A percentile compares a stretch with the other conserved stretches of the same genome.
Conservation (phyloP, 202 grass and related monocot species). For the Bolboschoenoplectus hybrid region DNA sequence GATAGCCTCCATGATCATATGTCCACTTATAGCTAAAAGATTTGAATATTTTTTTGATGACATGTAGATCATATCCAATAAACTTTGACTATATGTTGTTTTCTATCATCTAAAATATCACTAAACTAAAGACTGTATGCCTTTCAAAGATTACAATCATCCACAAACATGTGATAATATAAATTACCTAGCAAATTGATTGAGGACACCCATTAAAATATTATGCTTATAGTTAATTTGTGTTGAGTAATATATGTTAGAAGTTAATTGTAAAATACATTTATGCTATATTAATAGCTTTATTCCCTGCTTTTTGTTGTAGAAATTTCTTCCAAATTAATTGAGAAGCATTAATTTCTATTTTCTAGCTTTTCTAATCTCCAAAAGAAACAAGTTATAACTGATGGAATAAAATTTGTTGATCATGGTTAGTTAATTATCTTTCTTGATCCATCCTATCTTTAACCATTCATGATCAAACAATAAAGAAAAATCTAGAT, state of each 20-base stretch:
- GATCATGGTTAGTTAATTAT: neutral
- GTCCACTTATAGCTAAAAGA: neutral
- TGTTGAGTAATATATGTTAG: no score
- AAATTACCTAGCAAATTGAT: neutral
- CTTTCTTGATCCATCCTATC: neutral
- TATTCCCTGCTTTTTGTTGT: no score
- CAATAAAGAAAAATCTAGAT: no score
- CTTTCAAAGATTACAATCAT: neutral
- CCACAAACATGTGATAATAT: neutral
- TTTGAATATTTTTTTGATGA: neutral
- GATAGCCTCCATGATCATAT: neutral
- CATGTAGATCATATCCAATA: neutral
- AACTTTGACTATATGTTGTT: neutral
- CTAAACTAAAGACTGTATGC: neutral
- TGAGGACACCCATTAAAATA: neutral
- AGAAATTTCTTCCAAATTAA: no score
- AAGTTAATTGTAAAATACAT: no score
- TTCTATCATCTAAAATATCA: no score
- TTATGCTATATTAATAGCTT: no score
- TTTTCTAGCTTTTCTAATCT: no score
- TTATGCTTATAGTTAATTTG: neutral
- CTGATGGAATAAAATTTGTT: no score
- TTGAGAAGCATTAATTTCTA: no score
- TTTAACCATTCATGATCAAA: neutral
- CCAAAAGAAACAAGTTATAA: no score